These are phyloP conservation scores for Aspergillus sp. DNA, from an alignment of 2,329 filamentous ascomycete genomes.

Conservation along the genomic window DNA sequence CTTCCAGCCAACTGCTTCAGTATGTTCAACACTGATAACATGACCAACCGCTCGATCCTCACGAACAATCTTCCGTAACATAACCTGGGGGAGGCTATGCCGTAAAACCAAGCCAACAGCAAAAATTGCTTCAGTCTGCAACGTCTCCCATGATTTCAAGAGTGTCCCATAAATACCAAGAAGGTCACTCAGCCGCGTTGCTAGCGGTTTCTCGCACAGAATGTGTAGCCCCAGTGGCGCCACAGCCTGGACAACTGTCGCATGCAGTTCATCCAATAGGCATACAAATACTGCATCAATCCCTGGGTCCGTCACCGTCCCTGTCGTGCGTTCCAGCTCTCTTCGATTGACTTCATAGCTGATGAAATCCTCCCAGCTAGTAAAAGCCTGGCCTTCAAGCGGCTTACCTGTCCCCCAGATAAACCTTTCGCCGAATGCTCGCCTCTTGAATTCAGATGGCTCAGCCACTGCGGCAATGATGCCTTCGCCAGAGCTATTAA, in stretches of 20 bases:
- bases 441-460: background rate
- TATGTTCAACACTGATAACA: background rate
- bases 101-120: background rate
- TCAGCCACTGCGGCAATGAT: background rate
- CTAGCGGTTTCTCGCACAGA: background rate
- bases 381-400: background rate
- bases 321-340: background rate
- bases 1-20: background rate
- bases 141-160: background rate
- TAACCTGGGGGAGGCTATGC: background rate
- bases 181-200: background rate
- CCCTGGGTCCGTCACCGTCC: background rate
- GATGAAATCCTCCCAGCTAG: background rate
- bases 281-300: background rate
- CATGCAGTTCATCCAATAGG: background rate
- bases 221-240: background rate
- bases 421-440: background rate
- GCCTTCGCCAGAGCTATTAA: background rate
- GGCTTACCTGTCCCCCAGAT: background rate
- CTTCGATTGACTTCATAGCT: background rate
- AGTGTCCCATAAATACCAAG: background rate
- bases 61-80: background rate
- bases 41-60: background rate
- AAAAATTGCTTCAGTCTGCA: background rate
- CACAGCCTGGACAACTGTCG: background rate